Conservation (phyloP, 768 basidiomycete species). For the Phallus indusiatus region DNA sequence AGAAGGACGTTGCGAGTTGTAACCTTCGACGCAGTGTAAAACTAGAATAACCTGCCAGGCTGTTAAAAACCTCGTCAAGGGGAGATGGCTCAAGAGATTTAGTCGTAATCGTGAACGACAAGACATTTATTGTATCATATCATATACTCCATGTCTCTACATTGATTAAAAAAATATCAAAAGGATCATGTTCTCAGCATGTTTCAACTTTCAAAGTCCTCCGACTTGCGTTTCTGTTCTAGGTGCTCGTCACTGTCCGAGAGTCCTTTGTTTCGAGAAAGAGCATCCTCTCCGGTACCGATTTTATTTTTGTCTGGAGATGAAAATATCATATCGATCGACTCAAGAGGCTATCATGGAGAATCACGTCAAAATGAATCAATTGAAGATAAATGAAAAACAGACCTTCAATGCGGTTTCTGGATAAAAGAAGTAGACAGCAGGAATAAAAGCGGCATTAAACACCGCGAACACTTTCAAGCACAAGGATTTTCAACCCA, state of each 20-base stretch:
- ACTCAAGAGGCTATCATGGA: slow-evolving; percentile 2
- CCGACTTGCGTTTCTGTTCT: neutral
- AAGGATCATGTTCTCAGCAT: too few species aligned
- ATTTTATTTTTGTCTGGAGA: slow-evolving; percentile 8
- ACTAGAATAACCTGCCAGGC: too few species aligned
- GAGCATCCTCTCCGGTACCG: slow-evolving; percentile 4
- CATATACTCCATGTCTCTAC: too few species aligned
- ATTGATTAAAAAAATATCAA: too few species aligned
- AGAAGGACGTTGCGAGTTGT: too few species aligned
- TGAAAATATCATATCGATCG: slow-evolving; percentile 6
- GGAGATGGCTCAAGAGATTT: too few species aligned
- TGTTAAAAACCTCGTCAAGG: too few species aligned
- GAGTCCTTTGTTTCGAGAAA: neutral
- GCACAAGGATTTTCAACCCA: neutral
- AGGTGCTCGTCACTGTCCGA: neutral
- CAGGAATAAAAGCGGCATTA: slow-evolving; percentile 47
- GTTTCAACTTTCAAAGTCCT: neutral
- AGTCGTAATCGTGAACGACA: too few species aligned
- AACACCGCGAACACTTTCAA: slow-evolving; percentile 50
- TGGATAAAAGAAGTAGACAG: slow-evolving; percentile 52
- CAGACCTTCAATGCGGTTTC: slow-evolving; percentile 35
- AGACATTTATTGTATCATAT: too few species aligned
- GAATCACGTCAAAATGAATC: neutral
- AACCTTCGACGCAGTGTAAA: too few species aligned
- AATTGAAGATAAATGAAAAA: neutral